A percentile compares a stretch with the other conserved stretches of the same genome.
Evolutionary conservation across 768 basidiomycete genomes (phyloP).

Genomic region (Termitomyces sp.): DNA sequence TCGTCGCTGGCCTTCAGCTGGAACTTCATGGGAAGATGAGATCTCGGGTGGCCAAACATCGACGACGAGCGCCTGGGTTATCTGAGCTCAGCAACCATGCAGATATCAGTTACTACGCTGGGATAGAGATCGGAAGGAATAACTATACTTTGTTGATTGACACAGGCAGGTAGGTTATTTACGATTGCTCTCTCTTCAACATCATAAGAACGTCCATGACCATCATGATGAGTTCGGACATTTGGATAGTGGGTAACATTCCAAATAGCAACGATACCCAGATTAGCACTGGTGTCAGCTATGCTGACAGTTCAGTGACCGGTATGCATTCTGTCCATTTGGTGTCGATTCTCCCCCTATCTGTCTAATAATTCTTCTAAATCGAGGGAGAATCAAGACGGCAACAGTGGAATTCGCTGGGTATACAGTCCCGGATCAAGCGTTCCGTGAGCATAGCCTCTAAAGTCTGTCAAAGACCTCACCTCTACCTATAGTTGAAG

Average conservation of each 20-base stretch:
- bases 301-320: conserved; percentile 50
- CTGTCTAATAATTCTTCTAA: neutral
- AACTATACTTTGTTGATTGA: conserved; percentile 38
- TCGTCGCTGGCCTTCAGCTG: conserved; percentile 15
- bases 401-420: conserved; percentile 42
- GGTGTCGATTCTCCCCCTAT: neutral
- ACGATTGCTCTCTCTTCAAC: neutral
- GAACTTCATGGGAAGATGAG: conserved; percentile 17
- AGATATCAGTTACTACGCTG: conserved; percentile 37
- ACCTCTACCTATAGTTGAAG: conserved; percentile 31
- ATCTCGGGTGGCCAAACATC: conserved; percentile 1
- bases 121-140: conserved; percentile 33
- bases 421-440: conserved; percentile 41
- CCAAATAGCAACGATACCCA: conserved; percentile 35
- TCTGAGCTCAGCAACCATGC: conserved; percentile 30
- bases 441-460: conserved; percentile 38
- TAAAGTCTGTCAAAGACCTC: conserved; percentile 1
- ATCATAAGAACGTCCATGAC: neutral
- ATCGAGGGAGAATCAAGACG: conserved; percentile 41
- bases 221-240: conserved; percentile 49
- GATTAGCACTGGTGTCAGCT: conserved; percentile 36
- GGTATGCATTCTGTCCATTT: conserved; percentile 30
- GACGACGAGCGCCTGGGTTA: conserved; percentile 8
- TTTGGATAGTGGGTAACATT: conserved; percentile 53
- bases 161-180: conserved; percentile 40